Percentiles rank a stretch among this genome's conserved stretches.
phyloP scores from a whole-genome alignment of 73 alveolate species.

The Tetrahymena malaccensis region DNA sequence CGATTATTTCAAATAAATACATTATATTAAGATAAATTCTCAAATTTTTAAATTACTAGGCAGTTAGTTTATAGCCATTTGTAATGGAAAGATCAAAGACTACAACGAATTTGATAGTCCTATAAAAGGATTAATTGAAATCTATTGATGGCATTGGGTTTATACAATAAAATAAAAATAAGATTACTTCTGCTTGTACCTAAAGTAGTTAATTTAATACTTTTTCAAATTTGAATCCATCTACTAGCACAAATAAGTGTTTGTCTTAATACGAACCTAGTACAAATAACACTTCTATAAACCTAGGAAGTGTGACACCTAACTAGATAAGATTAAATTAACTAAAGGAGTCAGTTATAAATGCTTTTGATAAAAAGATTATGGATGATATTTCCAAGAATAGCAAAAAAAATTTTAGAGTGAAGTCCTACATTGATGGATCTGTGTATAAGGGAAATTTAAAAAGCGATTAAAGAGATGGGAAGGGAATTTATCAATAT shows the following conservation, averaged over 20 bases:
- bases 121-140: neutral
- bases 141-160: neutral
- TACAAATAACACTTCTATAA: neutral
- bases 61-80: neutral
- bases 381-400: neutral
- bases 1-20: neutral
- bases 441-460: neutral
- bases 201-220: neutral
- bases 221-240: neutral
- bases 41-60: neutral
- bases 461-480: neutral
- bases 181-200: neutral
- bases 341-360: neutral
- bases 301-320: neutral
- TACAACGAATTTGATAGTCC: neutral
- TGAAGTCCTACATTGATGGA: neutral
- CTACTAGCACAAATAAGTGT: neutral
- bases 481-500: constrained; percentile 7
- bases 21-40: no score
- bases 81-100: neutral
- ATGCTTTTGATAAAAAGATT: neutral
- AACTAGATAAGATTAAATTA: neutral
- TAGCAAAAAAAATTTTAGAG: neutral
- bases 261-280: neutral
- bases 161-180: neutral